Conservation (phyloP, 208 protist species). For the Acanthamoeba sp. region DNA sequence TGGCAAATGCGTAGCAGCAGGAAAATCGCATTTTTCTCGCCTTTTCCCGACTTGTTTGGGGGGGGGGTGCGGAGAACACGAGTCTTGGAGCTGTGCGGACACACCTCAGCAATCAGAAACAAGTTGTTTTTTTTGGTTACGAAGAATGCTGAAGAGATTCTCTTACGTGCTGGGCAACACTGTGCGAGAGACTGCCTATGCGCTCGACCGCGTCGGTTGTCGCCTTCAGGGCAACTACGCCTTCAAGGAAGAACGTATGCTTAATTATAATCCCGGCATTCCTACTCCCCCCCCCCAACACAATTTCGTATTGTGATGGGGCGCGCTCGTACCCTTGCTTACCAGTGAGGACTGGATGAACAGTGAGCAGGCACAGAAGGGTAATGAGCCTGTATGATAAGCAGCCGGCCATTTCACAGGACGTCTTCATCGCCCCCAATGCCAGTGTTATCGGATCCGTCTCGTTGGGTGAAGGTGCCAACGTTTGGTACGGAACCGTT, state of each 20-base stretch:
- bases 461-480: constrained; percentile 2
- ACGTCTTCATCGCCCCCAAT: constrained; percentile 42
- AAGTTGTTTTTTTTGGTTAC: too few species aligned
- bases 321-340: too few species aligned
- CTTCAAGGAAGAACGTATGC: constrained; percentile 57
- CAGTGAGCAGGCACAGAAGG: constrained; percentile 19
- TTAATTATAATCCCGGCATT: background rate
- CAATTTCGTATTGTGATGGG: too few species aligned
- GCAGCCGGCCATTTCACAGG: background rate
- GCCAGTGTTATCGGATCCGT: constrained; percentile 72
- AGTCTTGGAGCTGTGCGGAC: too few species aligned
- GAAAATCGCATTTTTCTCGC: background rate
- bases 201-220: constrained; percentile 47
- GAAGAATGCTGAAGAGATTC: constrained; percentile 41
- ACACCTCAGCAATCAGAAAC: too few species aligned
- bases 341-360: background rate
- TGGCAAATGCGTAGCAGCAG: background rate
- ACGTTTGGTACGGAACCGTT: constrained; percentile 76
- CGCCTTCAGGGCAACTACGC: constrained; percentile 45
- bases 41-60: background rate
- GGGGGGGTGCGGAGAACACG: background rate
- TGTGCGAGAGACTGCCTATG: constrained; percentile 57
- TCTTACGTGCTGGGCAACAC: constrained; percentile 12
- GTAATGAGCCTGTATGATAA: constrained; percentile 35
- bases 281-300: background rate